A percentile compares a stretch with the other conserved stretches of the same genome.
Conservation (phyloP, 2,329 filamentous ascomycete species). For the Penicillium expansum region DNA sequence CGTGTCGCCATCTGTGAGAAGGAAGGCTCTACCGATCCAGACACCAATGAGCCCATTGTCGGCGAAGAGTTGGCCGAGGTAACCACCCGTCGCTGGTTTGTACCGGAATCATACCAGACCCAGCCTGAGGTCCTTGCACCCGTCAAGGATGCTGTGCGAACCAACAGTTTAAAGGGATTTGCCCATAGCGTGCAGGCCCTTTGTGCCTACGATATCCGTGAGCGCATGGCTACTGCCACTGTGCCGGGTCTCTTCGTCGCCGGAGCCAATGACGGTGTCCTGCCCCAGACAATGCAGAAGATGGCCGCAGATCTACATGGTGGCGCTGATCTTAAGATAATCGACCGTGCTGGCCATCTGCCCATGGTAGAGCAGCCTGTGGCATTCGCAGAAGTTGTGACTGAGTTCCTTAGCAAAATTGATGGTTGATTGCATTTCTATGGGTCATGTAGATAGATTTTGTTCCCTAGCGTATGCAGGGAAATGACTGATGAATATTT, state of each 20-base stretch:
- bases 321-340: slow-evolving; percentile 60
- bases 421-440: slow-evolving; percentile 21
- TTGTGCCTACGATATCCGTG: slow-evolving; percentile 53
- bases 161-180: slow-evolving; percentile 70
- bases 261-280: slow-evolving; percentile 68
- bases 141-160: slow-evolving; percentile 67
- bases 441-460: neutral
- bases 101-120: slow-evolving; percentile 56
- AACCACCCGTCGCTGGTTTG: slow-evolving; percentile 77
- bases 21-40: slow-evolving; percentile 40
- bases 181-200: slow-evolving; percentile 71
- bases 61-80: slow-evolving; percentile 61
- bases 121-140: slow-evolving; percentile 51
- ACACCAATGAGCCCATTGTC: slow-evolving; percentile 56
- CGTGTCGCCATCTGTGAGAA: slow-evolving; percentile 66
- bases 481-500: neutral
- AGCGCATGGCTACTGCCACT: slow-evolving; percentile 38
- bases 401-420: slow-evolving; percentile 51
- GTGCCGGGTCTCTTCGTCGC: slow-evolving; percentile 63
- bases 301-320: slow-evolving; percentile 61
- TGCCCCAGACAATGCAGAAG: slow-evolving; percentile 76
- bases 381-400: slow-evolving; percentile 64
- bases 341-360: slow-evolving; percentile 72
- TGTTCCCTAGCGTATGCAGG: neutral
- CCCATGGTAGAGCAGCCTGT: slow-evolving; percentile 77